These are phyloP conservation scores for Fusarium dlaminii DNA, from an alignment of 2,329 filamentous ascomycete genomes.

Conservation along the genomic window DNA sequence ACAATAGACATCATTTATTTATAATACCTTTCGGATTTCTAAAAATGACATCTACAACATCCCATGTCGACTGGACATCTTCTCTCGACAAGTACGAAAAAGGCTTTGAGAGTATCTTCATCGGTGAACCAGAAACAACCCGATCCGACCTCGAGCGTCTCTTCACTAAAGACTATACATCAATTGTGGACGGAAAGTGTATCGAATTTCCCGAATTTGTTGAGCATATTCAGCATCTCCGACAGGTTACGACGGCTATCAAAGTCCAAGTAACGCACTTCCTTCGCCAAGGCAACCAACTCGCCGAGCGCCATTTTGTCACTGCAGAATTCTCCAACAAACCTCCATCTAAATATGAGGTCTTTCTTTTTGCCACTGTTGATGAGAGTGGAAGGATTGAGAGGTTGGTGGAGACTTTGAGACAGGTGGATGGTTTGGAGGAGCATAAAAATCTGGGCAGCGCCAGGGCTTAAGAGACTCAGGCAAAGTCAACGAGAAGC, in stretches of 20 bases:
- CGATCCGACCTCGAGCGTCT: background rate
- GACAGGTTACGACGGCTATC: background rate
- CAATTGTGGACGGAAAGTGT: background rate
- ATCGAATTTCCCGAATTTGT: background rate
- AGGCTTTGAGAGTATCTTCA: background rate
- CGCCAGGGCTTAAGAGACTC: background rate
- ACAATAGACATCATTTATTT: fast-evolving
- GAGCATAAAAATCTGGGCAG: background rate
- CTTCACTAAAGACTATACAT: background rate
- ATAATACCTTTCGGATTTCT: fast-evolving
- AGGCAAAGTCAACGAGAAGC: fast-evolving
- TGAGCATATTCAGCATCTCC: background rate
- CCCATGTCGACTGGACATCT: background rate
- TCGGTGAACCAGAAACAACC: background rate
- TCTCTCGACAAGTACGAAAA: background rate
- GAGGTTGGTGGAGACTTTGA: background rate
- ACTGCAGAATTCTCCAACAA: background rate
- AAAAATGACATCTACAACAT: background rate
- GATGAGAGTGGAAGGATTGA: background rate
- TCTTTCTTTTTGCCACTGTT: background rate
- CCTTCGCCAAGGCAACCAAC: background rate
- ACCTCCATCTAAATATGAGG: background rate
- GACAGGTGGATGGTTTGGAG: background rate
- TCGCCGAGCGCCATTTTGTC: background rate
- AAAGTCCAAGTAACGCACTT: background rate